Base-by-base conservation (phyloP, 176 grass and related monocot species). In the Chrysopogon serrulatus region DNA sequence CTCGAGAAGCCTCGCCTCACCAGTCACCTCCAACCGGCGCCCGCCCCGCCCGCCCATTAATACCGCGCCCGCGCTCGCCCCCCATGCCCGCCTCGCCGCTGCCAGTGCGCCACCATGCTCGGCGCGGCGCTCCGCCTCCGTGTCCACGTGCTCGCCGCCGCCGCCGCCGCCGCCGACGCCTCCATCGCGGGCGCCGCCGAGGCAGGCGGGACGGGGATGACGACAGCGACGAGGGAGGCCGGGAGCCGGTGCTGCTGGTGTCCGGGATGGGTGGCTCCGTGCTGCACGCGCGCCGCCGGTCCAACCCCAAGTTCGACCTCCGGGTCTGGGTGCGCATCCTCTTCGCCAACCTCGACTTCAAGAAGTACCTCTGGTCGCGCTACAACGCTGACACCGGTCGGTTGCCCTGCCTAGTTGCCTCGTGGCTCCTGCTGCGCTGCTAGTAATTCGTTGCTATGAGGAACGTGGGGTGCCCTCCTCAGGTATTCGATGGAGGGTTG, bases 181-280 rank as follows among this genome's bases (percentile, higher is more conserved):
- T 32, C 7, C 5, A 1, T 4, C 5, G 91, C 57, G 35, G 86
- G 61, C 26, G 85, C 19, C 32, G 14, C 10, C 56, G 73, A 18
- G 6, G 18, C 2, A 32, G 60, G 21, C 4, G 15, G 23, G 24
- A n/a, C 4, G 31, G 77, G 33, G 10, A 27, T 1, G 48, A 56
- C 2, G 31, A 16, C 5, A 6, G 21, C 4, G 69, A 21, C 19
- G 71, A 44, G 53, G 78, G 21, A 35, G 59, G 32, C 39, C 82
- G 90, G 19, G 89, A 93, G 27, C 91, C 96, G 24, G 96, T 98
- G 89, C 82, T 98, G 35, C 89, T 98, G 24, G 91, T 98, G 19
- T 93, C 96, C 61, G 96, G 96, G 60, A 95, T 98, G 92, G 96
- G 89, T 51, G 91, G 91, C 27, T 95, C 96, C 33, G 86, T 95